Percentiles rank a stretch among this genome's conserved stretches.
phyloP scores from a whole-genome alignment of 768 basidiomycete genomes.

The Termitomyces sp. region DNA sequence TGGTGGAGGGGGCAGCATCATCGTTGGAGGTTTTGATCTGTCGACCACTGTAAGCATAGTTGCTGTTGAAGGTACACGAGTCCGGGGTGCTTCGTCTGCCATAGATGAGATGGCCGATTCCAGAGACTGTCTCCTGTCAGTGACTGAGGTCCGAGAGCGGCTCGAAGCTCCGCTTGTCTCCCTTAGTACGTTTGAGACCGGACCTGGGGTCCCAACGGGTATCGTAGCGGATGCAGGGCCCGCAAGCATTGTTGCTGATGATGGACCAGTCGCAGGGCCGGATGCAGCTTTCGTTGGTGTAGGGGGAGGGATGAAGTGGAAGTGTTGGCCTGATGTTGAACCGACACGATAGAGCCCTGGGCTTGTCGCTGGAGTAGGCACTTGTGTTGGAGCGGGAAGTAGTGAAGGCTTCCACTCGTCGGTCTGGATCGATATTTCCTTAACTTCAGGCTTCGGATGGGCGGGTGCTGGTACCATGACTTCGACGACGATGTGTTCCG shows the following conservation, averaged over 20 bases:
- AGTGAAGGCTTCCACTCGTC: slow-evolving; percentile 60
- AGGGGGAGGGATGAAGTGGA: slow-evolving; percentile 61
- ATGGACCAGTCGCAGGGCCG: slow-evolving; percentile 16
- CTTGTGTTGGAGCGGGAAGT: slow-evolving; percentile 24
- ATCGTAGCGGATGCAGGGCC: slow-evolving; percentile 29
- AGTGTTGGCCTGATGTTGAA: slow-evolving; percentile 38
- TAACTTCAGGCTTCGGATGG: slow-evolving; percentile 56
- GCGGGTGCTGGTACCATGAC: slow-evolving; percentile 20
- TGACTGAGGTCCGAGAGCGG: slow-evolving; percentile 44
- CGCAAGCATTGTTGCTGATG: slow-evolving; percentile 23
- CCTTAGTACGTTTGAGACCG: slow-evolving; percentile 33
- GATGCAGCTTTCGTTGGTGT: slow-evolving; percentile 25
- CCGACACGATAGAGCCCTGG: slow-evolving; percentile 54
- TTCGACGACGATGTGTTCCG: slow-evolving; percentile 26
- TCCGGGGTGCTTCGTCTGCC: slow-evolving; percentile 35
- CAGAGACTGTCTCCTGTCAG: slow-evolving; percentile 66
- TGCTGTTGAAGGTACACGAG: slow-evolving; percentile 57
- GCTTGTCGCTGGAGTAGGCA: slow-evolving; percentile 23
- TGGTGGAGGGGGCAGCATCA: slow-evolving; percentile 78
- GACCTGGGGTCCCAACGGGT: slow-evolving; percentile 27
- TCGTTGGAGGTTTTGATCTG: slow-evolving; percentile 80
- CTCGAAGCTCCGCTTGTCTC: slow-evolving; percentile 48
- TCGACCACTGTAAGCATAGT: slow-evolving; percentile 50
- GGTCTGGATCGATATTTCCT: slow-evolving; percentile 77
- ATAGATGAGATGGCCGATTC: slow-evolving; percentile 60